Conservation (phyloP, 129 eudicot species). For the Escallonia rubra region DNA sequence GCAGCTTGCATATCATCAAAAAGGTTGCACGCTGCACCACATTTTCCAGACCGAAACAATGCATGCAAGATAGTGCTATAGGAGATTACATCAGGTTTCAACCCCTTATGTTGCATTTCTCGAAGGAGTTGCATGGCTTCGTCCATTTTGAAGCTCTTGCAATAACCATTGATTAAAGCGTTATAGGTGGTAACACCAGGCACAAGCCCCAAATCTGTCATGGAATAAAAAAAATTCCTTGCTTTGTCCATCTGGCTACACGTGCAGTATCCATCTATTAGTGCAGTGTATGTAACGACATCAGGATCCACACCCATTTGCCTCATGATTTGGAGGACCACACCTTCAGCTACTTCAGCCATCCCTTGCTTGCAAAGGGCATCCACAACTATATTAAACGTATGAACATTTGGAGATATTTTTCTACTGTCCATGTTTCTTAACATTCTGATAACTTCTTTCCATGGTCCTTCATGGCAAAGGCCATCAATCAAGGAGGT, state of each 20-base stretch:
- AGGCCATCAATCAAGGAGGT: constrained; percentile 3
- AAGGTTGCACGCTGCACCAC: constrained; percentile 1
- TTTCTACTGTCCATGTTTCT: not conserved
- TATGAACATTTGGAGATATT: not conserved
- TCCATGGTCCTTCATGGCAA: constrained; percentile 3
- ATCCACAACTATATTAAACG: not conserved
- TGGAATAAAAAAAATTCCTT: no score
- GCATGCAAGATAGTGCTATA: constrained; percentile 6
- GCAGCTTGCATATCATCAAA: constrained; percentile 4
- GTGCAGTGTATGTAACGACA: not conserved
- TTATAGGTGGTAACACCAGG: constrained; percentile 6
- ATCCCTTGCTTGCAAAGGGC: not conserved
- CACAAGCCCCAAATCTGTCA: not conserved
- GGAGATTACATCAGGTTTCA: constrained; percentile 7
- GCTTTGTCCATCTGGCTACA: constrained; percentile 10
- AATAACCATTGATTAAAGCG: constrained; percentile 15
- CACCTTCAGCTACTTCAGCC: not conserved
- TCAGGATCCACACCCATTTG: not conserved
- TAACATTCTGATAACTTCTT: not conserved
- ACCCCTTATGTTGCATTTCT: constrained; percentile 9
- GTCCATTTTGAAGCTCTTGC: constrained; percentile 6
- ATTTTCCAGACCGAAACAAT: not conserved
- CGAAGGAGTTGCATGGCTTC: constrained; percentile 5
- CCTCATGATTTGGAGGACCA: not conserved
- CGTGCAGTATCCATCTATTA: not conserved